These are phyloP conservation scores for Yamadazyma membranifaciens DNA, from an alignment of 1,139 yeast species.

Conservation along the genomic window DNA sequence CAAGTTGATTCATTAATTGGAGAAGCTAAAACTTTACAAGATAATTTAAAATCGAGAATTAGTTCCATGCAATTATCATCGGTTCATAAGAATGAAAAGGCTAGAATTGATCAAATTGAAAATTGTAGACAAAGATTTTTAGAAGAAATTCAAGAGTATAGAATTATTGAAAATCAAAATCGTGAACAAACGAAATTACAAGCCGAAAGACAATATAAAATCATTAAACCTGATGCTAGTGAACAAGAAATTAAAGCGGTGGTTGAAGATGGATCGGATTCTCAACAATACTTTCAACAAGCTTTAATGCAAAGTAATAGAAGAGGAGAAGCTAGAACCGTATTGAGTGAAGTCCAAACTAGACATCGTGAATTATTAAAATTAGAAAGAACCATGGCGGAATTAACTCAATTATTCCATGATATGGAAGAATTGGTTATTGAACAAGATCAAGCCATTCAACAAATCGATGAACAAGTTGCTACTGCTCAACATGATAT, in stretches of 20 bases:
- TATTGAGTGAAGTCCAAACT: slow-evolving; percentile 90
- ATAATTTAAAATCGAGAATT: slow-evolving; percentile 70
- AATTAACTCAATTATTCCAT: slow-evolving; percentile 88
- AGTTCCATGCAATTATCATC: slow-evolving; percentile 67
- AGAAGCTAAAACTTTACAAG: slow-evolving; percentile 79
- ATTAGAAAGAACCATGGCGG: slow-evolving; percentile 94
- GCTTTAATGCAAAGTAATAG: slow-evolving; percentile 90
- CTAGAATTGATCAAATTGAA: slow-evolving; percentile 89
- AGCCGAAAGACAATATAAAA: slow-evolving; percentile 89
- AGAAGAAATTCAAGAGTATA: slow-evolving; percentile 81
- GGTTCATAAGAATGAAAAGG: slow-evolving; percentile 66
- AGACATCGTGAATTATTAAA: slow-evolving; percentile 95
- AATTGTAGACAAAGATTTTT: slow-evolving; percentile 83
- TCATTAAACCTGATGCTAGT: slow-evolving; percentile 91
- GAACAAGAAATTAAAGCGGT: slow-evolving; percentile 82
- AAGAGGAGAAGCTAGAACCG: slow-evolving; percentile 96
- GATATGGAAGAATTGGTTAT: slow-evolving; percentile 97
- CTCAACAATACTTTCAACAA: slow-evolving; percentile 91
- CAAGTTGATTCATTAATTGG: slow-evolving; percentile 76
- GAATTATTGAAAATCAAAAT: slow-evolving; percentile 83
- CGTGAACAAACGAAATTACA: slow-evolving; percentile 81
- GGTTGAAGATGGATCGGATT: slow-evolving; percentile 71
- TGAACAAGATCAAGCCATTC: slow-evolving; percentile 90
- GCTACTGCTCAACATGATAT: slow-evolving; percentile 84
- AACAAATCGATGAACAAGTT: slow-evolving; percentile 79